Conservation (phyloP, 1,139 yeast genomes). For the Cylindricascospora bacillispora region DNA sequence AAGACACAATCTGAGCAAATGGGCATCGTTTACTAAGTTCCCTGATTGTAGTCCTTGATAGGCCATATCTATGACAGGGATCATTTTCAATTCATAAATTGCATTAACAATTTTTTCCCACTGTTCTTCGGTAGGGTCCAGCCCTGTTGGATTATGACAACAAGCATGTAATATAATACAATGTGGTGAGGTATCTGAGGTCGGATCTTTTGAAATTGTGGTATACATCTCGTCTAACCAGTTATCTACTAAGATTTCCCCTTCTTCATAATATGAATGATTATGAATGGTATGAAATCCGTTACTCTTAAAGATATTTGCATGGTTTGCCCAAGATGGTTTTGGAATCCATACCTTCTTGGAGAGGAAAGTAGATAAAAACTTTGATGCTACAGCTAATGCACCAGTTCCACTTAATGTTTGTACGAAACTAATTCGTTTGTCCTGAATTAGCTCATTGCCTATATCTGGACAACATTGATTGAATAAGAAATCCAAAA, state of each 20-base stretch:
- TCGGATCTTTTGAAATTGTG: conserved; percentile 39
- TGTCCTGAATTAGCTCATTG: conserved; percentile 15
- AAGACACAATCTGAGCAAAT: conserved; percentile 30
- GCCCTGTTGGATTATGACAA: conserved; percentile 95
- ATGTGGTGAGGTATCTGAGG: conserved; percentile 35
- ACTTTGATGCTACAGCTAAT: conserved; percentile 69
- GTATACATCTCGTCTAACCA: conserved; percentile 30
- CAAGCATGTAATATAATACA: conserved; percentile 81
- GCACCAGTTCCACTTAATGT: conserved; percentile 95
- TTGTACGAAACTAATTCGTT: conserved; percentile 61
- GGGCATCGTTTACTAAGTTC: conserved; percentile 38
- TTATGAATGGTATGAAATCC: conserved; percentile 25
- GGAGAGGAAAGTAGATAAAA: conserved; percentile 35
- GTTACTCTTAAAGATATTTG: conserved; percentile 37
- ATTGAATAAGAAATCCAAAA: conserved; percentile 65
- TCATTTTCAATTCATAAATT: conserved; percentile 40
- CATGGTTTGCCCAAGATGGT: conserved; percentile 96
- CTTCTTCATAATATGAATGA: conserved; percentile 42
- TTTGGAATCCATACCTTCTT: conserved; percentile 59
- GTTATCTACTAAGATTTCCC: conserved; percentile 38
- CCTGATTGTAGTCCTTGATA: conserved; percentile 93
- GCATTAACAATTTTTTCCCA: conserved; percentile 64
- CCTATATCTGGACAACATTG: conserved; percentile 28
- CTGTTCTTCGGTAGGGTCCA: conserved; percentile 71
- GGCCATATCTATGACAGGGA: conserved; percentile 81